A percentile compares a stretch with the other conserved stretches of the same genome.
phyloP scores from a whole-genome alignment of 2,329 filamentous ascomycete genomes.

The Phialophora verrucosa region DNA sequence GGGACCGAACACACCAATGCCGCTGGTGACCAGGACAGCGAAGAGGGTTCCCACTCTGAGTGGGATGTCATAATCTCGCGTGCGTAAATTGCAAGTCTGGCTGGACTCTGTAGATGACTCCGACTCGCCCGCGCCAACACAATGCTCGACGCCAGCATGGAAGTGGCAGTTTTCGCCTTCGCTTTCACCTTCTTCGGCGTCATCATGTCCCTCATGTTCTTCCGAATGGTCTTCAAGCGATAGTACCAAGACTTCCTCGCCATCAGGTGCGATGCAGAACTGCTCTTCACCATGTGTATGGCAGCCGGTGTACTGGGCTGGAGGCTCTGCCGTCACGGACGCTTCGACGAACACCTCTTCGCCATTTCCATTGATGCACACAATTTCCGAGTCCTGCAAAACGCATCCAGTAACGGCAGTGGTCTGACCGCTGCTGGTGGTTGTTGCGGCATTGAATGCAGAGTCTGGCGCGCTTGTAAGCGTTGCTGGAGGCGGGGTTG shows the following conservation, averaged over 20 bases:
- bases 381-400: conserved; percentile 48
- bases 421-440: conserved; percentile 44
- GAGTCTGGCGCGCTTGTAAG: conserved; percentile 30
- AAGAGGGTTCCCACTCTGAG: conserved; percentile 75
- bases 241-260: not conserved
- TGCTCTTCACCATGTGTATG: conserved; percentile 65
- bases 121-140: conserved; percentile 42
- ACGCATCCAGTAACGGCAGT: conserved; percentile 62
- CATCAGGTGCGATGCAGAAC: conserved; percentile 47
- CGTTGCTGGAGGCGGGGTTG: conserved; percentile 28
- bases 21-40: conserved; percentile 71
- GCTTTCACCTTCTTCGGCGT: conserved; percentile 43
- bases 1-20: conserved; percentile 71
- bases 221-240: not conserved
- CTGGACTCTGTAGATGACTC: conserved; percentile 42
- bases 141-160: conserved; percentile 76
- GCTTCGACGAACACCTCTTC: conserved; percentile 47
- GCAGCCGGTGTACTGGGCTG: conserved; percentile 68
- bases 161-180: conserved; percentile 68
- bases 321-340: conserved; percentile 61
- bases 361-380: conserved; percentile 46
- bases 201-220: conserved; percentile 29
- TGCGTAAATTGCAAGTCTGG: conserved; percentile 48
- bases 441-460: conserved; percentile 39
- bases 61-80: conserved; percentile 66